A percentile compares a stretch with the other conserved stretches of the same genome.
Conservation (phyloP, 1,284 basidiomycete genomes). For the Phellinidium pouzarii region DNA sequence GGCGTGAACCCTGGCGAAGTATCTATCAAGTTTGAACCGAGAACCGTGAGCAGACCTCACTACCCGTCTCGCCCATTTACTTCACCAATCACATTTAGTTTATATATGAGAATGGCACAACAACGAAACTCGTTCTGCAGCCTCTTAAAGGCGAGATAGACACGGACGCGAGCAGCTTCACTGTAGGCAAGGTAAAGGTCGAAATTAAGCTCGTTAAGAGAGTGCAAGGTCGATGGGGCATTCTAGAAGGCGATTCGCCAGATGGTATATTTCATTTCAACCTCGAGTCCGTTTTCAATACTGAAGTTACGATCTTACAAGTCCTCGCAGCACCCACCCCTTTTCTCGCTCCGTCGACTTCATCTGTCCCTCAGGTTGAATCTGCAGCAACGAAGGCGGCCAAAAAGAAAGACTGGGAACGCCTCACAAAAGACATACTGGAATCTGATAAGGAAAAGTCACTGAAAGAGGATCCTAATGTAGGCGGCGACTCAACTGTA, state of each 20-base stretch:
- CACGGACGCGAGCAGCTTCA: conserved; percentile 52
- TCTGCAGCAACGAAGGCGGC: conserved; percentile 31
- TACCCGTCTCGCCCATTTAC: conserved; percentile 5
- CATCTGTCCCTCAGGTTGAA: background rate
- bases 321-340: conserved; percentile 27
- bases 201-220: conserved; percentile 67
- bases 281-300: conserved; percentile 14
- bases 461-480: conserved; percentile 71
- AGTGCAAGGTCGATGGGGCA: conserved; percentile 64
- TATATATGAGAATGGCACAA: conserved; percentile 54
- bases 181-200: conserved; percentile 79
- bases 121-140: conserved; percentile 52
- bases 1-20: conserved; percentile 63
- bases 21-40: conserved; percentile 53
- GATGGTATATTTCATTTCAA: conserved; percentile 46
- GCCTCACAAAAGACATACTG: conserved; percentile 63
- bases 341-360: conserved; percentile 26
- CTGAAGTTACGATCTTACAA: background rate
- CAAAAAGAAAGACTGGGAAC: conserved; percentile 76
- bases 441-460: conserved; percentile 54
- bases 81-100: conserved; percentile 35
- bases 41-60: conserved; percentile 41
- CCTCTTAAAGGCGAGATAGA: conserved; percentile 81
- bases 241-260: conserved; percentile 64
- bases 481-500: conserved; percentile 71